A percentile compares a stretch with the other conserved stretches of the same genome.
Conservation (phyloP, 116 monocot genomes). For the Dioscorea cayenensis region DNA sequence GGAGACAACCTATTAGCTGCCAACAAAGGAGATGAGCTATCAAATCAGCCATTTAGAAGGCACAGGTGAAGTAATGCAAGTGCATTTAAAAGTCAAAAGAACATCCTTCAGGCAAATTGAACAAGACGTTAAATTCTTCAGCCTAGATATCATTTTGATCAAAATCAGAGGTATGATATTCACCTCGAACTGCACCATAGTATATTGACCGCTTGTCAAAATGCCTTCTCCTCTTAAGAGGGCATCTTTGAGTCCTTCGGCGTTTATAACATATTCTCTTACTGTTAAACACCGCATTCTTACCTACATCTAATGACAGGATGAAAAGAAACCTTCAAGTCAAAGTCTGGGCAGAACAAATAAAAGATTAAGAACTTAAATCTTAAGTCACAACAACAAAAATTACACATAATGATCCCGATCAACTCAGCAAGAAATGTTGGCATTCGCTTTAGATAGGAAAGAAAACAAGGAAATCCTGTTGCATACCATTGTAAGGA, state of each 20-base stretch:
- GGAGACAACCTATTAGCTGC: conserved; percentile 25
- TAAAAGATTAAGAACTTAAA: conserved; percentile 1
- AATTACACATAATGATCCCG: not conserved
- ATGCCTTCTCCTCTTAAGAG: conserved; percentile 36
- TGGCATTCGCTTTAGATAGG: not conserved
- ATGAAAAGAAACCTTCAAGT: not conserved
- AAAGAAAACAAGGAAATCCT: not conserved
- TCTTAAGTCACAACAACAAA: not conserved
- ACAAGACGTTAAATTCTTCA: conserved; percentile 15
- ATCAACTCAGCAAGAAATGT: not conserved
- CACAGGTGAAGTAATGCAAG: not conserved
- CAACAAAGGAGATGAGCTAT: not conserved
- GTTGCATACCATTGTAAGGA: conserved; percentile 14
- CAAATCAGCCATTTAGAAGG: not conserved
- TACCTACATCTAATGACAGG: conserved; percentile 11
- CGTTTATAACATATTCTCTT: conserved; percentile 27
- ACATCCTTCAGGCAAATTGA: conserved; percentile 10
- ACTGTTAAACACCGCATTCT: conserved; percentile 16
- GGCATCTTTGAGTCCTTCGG: conserved; percentile 29
- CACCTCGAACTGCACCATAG: conserved; percentile 5
- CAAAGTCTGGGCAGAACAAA: not conserved
- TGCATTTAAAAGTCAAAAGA: not conserved
- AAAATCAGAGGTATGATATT: conserved; percentile 3
- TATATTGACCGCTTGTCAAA: conserved; percentile 17
- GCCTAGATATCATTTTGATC: conserved; percentile 13